These are phyloP conservation scores for Carex parvula DNA, from an alignment of 176 grass and related monocot genomes.

Conservation along the genomic window DNA sequence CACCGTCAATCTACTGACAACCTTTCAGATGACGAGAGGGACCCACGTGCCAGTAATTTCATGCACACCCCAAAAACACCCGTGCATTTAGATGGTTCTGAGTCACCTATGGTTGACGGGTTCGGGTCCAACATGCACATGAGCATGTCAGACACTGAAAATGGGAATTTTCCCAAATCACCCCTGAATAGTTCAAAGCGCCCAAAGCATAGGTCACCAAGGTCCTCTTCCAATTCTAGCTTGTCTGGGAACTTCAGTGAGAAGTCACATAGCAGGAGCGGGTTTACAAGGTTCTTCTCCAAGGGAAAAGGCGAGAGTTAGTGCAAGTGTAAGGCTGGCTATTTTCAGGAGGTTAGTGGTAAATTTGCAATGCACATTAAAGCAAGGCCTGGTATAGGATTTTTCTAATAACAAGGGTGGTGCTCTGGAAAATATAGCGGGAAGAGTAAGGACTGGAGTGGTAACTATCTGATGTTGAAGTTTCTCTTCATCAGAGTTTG, in stretches of 20 bases:
- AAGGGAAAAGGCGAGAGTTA: constrained; percentile 59
- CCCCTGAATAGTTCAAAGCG: constrained; percentile 64
- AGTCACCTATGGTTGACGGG: constrained; percentile 44
- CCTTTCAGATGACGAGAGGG: constrained; percentile 39
- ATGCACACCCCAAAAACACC: constrained; percentile 40
- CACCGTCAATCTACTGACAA: constrained; percentile 48
- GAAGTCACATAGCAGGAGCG: constrained; percentile 52
- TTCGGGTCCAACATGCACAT: constrained; percentile 42
- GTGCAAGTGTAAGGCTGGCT: not conserved
- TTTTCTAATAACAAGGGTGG: constrained; percentile 5
- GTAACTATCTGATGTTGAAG: not conserved
- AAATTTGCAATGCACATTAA: not conserved
- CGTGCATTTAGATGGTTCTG: constrained; percentile 42
- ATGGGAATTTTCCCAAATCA: constrained; percentile 40
- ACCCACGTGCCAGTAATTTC: constrained; percentile 30
- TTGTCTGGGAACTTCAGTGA: constrained; percentile 54
- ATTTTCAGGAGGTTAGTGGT: not conserved
- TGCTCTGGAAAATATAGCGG: constrained; percentile 7
- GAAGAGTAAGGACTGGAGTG: not conserved
- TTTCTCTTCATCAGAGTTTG: not conserved
- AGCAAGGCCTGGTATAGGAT: not conserved
- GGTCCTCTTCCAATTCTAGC: constrained; percentile 57
- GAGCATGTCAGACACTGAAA: constrained; percentile 49
- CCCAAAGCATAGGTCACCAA: constrained; percentile 65
- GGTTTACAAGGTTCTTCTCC: constrained; percentile 85